Conservation (phyloP, 2,329 filamentous ascomycete species). For the Phialophora chinensis region DNA sequence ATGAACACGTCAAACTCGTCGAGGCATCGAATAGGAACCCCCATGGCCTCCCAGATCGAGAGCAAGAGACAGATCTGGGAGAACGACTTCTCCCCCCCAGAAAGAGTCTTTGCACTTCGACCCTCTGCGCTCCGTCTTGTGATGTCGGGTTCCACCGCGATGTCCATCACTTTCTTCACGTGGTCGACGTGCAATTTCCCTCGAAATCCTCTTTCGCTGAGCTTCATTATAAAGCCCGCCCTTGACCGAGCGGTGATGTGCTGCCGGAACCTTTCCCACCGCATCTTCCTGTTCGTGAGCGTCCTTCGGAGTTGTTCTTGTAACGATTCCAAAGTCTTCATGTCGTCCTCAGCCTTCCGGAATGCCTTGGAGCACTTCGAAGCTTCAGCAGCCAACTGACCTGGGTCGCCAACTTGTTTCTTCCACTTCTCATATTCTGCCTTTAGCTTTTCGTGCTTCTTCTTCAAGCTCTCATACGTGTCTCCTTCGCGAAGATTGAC, state of each 20-base stretch:
- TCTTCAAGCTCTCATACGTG: conserved; percentile 60
- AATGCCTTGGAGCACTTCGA: conserved; percentile 47
- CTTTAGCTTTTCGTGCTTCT: conserved; percentile 58
- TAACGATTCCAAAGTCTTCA: conserved; percentile 47
- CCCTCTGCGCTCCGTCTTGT: conserved; percentile 73
- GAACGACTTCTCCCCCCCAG: conserved; percentile 96
- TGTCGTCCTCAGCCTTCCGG: conserved; percentile 46
- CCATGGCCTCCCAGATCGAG: conserved; percentile 97
- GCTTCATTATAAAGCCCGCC: conserved; percentile 83
- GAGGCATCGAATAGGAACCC: conserved; percentile 88
- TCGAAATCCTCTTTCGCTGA: conserved; percentile 87
- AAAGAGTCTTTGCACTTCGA: conserved; percentile 87
- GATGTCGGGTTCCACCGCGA: conserved; percentile 74
- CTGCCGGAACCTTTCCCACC: conserved; percentile 82
- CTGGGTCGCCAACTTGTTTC: conserved; percentile 65
- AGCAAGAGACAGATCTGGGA: conserved; percentile 93
- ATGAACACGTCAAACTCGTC: conserved; percentile 99
- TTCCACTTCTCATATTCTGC: conserved; percentile 66
- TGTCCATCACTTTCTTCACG: conserved; percentile 71
- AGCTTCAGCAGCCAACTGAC: conserved; percentile 64
- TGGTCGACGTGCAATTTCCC: conserved; percentile 83
- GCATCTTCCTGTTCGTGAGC: conserved; percentile 70
- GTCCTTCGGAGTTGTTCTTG: conserved; percentile 62
- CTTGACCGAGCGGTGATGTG: conserved; percentile 85
- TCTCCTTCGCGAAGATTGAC: conserved; percentile 69